phyloP scores from a whole-genome alignment of 2,329 filamentous ascomycete species.

The Pseudopyricularia cyperi region DNA sequence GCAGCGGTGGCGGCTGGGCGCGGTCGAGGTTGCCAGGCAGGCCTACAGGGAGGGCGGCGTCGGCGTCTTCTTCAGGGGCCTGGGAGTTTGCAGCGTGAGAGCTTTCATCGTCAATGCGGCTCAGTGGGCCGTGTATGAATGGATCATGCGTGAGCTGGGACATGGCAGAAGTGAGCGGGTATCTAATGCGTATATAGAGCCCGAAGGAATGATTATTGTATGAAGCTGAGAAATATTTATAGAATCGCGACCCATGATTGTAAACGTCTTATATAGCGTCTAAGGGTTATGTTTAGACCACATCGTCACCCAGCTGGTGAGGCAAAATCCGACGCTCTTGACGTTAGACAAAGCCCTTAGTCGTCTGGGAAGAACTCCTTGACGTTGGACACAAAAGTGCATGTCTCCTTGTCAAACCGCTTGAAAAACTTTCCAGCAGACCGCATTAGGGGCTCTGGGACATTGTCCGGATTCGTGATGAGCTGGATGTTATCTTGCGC shows the following conservation, averaged over 20 bases:
- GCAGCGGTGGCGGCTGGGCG: conserved; percentile 26
- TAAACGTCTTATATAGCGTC: not conserved
- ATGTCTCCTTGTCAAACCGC: conserved; percentile 56
- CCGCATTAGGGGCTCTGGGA: conserved; percentile 46
- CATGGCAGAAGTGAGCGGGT: conserved; percentile 14
- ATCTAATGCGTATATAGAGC: not conserved
- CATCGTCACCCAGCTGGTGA: too few relatives aligned
- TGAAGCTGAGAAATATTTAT: not conserved
- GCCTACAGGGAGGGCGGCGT: conserved; percentile 53
- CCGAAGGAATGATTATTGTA: not conserved
- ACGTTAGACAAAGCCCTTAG: conserved; percentile 21
- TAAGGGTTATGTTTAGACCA: too few relatives aligned
- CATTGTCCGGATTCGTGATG: conserved; percentile 30
- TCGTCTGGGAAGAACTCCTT: conserved; percentile 78
- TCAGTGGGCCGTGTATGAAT: conserved; percentile 88
- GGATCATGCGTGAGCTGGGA: conserved; percentile 55
- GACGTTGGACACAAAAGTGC: conserved; percentile 70
- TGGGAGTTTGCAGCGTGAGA: conserved; percentile 70
- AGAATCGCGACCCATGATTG: not conserved
- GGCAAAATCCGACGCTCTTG: too few relatives aligned
- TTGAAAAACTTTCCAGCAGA: conserved; percentile 81
- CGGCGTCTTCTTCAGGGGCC: conserved; percentile 55
- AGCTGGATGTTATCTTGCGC: conserved; percentile 70
- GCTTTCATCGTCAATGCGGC: conserved; percentile 90
- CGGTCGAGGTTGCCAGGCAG: conserved; percentile 50